Evolutionary conservation across 2,329 filamentous ascomycete genomes (phyloP).

Genomic region (Mycosphaerella arachidis): DNA sequence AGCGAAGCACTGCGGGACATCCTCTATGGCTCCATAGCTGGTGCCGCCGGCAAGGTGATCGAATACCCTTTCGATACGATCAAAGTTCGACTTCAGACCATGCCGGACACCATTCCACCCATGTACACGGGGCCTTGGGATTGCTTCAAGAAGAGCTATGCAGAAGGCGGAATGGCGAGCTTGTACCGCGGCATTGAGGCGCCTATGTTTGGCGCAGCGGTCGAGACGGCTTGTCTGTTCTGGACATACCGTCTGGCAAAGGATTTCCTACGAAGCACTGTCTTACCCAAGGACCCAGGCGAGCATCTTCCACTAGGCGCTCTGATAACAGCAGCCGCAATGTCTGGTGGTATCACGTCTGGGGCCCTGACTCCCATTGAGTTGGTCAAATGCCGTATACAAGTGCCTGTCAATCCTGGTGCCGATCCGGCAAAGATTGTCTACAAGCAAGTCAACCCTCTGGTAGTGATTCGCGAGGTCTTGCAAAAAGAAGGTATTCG

Average conservation of each 20-base stretch:
- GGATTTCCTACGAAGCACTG: slow-evolving; percentile 60
- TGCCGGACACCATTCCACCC: slow-evolving; percentile 76
- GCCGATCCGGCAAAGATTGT: slow-evolving; percentile 20
- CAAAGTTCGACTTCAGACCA: slow-evolving; percentile 95
- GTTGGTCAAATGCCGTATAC: slow-evolving; percentile 97
- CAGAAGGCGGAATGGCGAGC: slow-evolving; percentile 70
- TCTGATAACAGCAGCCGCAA: slow-evolving; percentile 75
- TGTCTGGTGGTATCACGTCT: slow-evolving; percentile 83
- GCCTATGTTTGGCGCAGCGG: slow-evolving; percentile 81
- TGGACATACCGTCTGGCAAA: slow-evolving; percentile 71
- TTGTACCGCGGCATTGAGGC: slow-evolving; percentile 92
- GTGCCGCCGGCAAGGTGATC: slow-evolving; percentile 88
- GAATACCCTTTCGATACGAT: slow-evolving; percentile 99
- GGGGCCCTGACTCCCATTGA: slow-evolving; percentile 91
- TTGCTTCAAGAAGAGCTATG: slow-evolving; percentile 84
- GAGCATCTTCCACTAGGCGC: slow-evolving; percentile 65
- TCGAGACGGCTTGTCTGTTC: slow-evolving; percentile 89
- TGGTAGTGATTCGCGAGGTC: slow-evolving; percentile 70
- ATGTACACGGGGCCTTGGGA: slow-evolving; percentile 83
- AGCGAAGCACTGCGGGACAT: slow-evolving; percentile 79
- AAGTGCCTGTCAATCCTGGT: slow-evolving; percentile 57
- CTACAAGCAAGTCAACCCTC: slow-evolving; percentile 42
- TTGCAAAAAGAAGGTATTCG: slow-evolving; percentile 75
- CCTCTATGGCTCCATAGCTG: slow-evolving; percentile 82
- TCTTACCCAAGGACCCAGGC: slow-evolving; percentile 33